A percentile compares a stretch with the other conserved stretches of the same genome.
These are phyloP conservation scores for Boletus coccyginus DNA, from an alignment of 768 basidiomycete species.

Conservation along the genomic window DNA sequence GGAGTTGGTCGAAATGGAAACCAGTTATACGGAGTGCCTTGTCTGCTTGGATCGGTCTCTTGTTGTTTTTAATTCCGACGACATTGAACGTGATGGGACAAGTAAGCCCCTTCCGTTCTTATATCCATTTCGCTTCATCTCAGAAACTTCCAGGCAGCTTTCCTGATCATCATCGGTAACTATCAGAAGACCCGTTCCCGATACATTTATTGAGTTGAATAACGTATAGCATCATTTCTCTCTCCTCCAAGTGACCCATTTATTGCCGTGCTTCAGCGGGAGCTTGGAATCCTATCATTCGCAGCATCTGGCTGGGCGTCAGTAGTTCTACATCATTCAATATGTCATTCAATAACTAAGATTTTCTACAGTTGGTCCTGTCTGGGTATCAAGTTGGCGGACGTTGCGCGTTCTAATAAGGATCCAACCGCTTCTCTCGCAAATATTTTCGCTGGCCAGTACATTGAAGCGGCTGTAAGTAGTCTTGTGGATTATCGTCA, in stretches of 20 bases:
- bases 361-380: conserved; percentile 55
- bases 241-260: conserved; percentile 71
- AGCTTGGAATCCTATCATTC: conserved; percentile 51
- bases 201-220: background rate
- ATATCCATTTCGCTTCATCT: background rate
- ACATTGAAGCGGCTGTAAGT: conserved; percentile 49
- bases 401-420: conserved; percentile 48
- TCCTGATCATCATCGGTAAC: conserved; percentile 61
- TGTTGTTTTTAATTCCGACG: conserved; percentile 56
- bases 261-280: conserved; percentile 64
- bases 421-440: conserved; percentile 36
- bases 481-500: background rate
- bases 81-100: conserved; percentile 54
- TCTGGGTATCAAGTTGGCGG: conserved; percentile 61
- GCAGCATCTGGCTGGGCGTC: conserved; percentile 58
- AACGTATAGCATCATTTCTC: conserved; percentile 50
- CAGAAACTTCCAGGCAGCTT: conserved; percentile 47
- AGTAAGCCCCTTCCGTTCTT: conserved; percentile 31
- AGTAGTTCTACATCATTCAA: conserved; percentile 23
- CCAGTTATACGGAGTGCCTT: conserved; percentile 61
- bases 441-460: conserved; percentile 49
- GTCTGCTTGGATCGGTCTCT: conserved; percentile 56
- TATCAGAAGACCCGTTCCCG: background rate
- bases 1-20: conserved; percentile 57
- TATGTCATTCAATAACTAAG: background rate